These are phyloP conservation scores for Citrus cavaleriei DNA, from an alignment of 345 rosid genomes.

Conservation along the genomic window DNA sequence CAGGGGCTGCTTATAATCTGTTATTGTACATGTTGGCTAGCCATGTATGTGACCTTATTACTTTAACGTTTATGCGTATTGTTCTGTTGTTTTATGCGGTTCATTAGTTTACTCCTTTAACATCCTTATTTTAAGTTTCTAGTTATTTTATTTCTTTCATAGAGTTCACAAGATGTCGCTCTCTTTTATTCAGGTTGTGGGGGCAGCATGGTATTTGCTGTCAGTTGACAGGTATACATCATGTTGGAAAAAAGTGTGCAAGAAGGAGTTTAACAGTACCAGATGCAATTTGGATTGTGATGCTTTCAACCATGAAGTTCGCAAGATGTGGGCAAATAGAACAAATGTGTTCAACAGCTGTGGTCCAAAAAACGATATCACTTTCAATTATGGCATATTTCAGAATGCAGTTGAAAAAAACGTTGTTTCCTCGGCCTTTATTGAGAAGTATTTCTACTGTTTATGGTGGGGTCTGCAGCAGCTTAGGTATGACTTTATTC, in stretches of 20 bases:
- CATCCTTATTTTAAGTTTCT: not conserved
- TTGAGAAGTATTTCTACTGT: constrained; percentile 75
- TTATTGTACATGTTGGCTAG: constrained; percentile 80
- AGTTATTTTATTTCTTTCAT: not conserved
- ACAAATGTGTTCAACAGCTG: constrained; percentile 65
- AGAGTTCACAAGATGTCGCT: not conserved
- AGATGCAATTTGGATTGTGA: constrained; percentile 59
- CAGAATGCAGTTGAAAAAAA: constrained; percentile 54
- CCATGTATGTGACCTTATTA: constrained; percentile 52
- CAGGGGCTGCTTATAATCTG: constrained; percentile 93
- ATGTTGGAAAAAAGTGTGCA: constrained; percentile 73
- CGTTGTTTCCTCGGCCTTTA: constrained; percentile 54
- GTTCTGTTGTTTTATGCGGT: not conserved
- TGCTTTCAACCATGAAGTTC: constrained; percentile 25
- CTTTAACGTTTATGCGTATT: not conserved
- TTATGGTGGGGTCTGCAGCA: constrained; percentile 97
- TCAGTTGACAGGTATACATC: constrained; percentile 77
- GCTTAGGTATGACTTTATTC: constrained; percentile 52
- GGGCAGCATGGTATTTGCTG: constrained; percentile 87
- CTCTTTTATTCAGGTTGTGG: constrained; percentile 51
- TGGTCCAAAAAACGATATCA: constrained; percentile 37
- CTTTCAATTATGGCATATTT: constrained; percentile 69
- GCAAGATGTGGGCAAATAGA: constrained; percentile 42
- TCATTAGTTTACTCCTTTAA: not conserved
- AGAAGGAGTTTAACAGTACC: constrained; percentile 35